Conservation (phyloP, 2,329 filamentous ascomycete species). For the Fusarium penzigii region DNA sequence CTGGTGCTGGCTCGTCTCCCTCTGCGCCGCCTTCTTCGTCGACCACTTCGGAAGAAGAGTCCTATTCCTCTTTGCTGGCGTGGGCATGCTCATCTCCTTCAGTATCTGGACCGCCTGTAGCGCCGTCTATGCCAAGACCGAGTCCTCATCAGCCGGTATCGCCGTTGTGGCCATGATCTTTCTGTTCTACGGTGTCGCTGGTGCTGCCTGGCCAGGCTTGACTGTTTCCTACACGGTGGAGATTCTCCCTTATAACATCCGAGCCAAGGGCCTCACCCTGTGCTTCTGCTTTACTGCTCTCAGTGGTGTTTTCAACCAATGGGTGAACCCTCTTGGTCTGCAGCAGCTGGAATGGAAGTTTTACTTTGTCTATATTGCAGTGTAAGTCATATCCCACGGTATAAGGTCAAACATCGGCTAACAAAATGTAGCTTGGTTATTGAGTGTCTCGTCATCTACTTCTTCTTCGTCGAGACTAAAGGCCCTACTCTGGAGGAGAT, state of each 20-base stretch:
- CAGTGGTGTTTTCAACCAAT: constrained; percentile 27
- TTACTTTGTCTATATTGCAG: constrained; percentile 27
- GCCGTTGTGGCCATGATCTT: constrained; percentile 29
- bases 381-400: constrained; percentile 5
- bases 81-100: constrained; percentile 27
- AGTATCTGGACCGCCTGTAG: constrained; percentile 26
- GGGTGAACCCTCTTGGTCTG: constrained; percentile 26
- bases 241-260: constrained; percentile 25
- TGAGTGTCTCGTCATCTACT: constrained; percentile 27
- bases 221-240: constrained; percentile 27
- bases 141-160: constrained; percentile 16
- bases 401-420: rapidly evolving
- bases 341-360: constrained; percentile 23
- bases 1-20: constrained; percentile 26
- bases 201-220: constrained; percentile 26
- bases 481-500: constrained; percentile 27
- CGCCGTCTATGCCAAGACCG: constrained; percentile 25
- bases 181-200: constrained; percentile 25
- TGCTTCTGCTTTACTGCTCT: constrained; percentile 28
- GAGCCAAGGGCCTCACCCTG: constrained; percentile 26
- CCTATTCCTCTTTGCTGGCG: constrained; percentile 23
- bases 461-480: constrained; percentile 28
- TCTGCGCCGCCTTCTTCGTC: constrained; percentile 26
- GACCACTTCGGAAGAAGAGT: constrained; percentile 23
- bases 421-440: constrained; percentile 11